Evolutionary conservation across 2,329 filamentous ascomycete species (phyloP), one percentile per base, ranked within the genome.

Genomic region (Sarocladium oryzae): DNA sequence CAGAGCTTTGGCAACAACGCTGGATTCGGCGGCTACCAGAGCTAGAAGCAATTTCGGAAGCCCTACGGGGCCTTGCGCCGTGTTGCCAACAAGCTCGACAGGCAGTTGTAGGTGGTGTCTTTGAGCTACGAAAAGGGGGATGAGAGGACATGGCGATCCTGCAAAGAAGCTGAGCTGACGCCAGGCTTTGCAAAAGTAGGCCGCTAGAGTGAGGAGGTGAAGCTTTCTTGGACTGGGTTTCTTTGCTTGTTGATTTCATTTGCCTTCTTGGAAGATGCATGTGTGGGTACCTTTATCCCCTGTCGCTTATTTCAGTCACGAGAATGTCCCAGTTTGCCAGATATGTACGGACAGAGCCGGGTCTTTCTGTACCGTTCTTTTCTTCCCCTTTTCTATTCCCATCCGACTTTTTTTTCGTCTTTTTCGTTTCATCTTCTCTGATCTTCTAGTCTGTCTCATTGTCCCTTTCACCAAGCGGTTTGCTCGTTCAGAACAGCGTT

Each of bases 1-100:
- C 79, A 82, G 64, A 79, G 76, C 65, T 82, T 79, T 63, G 46
- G 46, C 32, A 76, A 75, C 66, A 69, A 66, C 60, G 82, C 80
- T 59, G 81, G 79, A 53, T 85, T 82, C 64, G 75, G 76, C 57
- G 76, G 79, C 55, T 85, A 85, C 67, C 81, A 84, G 46, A 37
- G 46, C 32, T 49, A 49, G 46, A 49, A 28, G 46, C 46, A 5
- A 6, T 48, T 26, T 48, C 28, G 43, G 43, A 30, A 48, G 43
- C 28, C 43, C 10, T 20, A 20, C 5, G 28, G 21, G 33, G 16
- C 26, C 5, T 32, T 16, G 26, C 43, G 16, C 21, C 9, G 21
- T 30, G 16, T 33, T 48, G 28, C 28, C 43, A 32, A 26, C 21
- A 43, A 15, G 23, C n/a, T 43, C 5, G 23, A n/a, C 23, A 23